Conservation (phyloP, 2,329 filamentous ascomycete genomes). For the Bipolaris cookei region DNA sequence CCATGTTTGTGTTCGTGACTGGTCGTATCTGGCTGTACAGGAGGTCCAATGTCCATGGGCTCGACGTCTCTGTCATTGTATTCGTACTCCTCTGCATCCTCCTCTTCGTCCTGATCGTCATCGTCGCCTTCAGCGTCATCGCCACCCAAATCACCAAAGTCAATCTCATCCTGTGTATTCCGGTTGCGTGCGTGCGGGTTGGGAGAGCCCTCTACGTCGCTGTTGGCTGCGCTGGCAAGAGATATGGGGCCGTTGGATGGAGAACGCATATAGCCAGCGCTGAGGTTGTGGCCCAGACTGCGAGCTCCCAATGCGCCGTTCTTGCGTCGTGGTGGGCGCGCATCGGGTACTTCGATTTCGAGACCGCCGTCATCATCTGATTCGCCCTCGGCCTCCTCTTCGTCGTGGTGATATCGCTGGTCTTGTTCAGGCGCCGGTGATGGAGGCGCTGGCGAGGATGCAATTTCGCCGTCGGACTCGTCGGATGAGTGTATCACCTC, state of each 20-base stretch:
- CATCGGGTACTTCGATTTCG: slow-evolving; percentile 45
- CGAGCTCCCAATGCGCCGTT: slow-evolving; percentile 33
- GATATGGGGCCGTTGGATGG: slow-evolving; percentile 52
- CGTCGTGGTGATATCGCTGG: slow-evolving; percentile 16
- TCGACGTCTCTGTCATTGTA: slow-evolving; percentile 43
- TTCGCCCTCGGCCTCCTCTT: slow-evolving; percentile 32
- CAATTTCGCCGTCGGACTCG: slow-evolving; percentile 33
- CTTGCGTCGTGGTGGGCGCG: slow-evolving; percentile 24
- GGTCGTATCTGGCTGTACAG: slow-evolving; percentile 25
- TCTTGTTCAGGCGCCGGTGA: slow-evolving; percentile 25
- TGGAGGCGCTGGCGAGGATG: slow-evolving; percentile 16
- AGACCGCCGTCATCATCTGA: slow-evolving; percentile 36
- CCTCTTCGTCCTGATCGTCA: slow-evolving; percentile 40
- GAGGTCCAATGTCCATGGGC: slow-evolving; percentile 43
- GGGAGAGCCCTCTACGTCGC: slow-evolving; percentile 35
- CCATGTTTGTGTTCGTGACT: slow-evolving; percentile 19
- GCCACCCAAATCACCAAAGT: slow-evolving; percentile 43
- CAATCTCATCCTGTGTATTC: slow-evolving; percentile 41
- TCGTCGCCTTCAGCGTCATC: slow-evolving; percentile 33
- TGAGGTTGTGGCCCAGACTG: slow-evolving; percentile 37
- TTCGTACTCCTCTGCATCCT: slow-evolving; percentile 42
- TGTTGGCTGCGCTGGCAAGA: slow-evolving; percentile 53
- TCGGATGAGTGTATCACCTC: slow-evolving; percentile 43
- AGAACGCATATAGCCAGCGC: slow-evolving; percentile 30
- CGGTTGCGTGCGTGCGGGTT: slow-evolving; percentile 27